Conservation (phyloP, 139 green algal species). For the Coelastrella sp. region DNA sequence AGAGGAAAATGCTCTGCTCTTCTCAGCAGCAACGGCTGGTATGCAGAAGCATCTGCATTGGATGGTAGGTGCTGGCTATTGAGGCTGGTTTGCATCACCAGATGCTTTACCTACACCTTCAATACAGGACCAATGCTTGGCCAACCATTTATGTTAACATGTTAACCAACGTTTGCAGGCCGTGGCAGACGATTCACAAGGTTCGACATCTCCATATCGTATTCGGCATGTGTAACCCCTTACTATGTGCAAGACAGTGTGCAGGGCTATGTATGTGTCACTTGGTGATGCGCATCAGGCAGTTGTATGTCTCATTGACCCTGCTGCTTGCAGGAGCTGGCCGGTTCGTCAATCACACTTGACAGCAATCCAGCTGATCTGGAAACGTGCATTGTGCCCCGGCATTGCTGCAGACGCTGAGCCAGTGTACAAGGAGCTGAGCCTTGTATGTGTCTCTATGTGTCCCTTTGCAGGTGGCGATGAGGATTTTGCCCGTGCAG, state of each 20-base stretch:
- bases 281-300: neutral
- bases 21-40: neutral
- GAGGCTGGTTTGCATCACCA: neutral
- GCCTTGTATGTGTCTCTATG: neutral
- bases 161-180: no score
- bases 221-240: no score
- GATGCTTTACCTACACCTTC: no score
- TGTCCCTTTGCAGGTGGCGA: constrained; percentile 46
- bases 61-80: neutral
- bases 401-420: neutral
- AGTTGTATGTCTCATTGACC: neutral
- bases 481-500: constrained; percentile 71
- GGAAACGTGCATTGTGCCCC: neutral
- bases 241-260: no score
- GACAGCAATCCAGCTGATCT: constrained; percentile 1
- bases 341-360: neutral
- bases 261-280: neutral
- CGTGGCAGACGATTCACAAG: no score
- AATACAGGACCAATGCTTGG: no score
- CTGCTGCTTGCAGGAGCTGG: neutral
- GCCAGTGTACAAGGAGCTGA: no score
- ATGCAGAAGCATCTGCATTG: neutral
- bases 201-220: no score
- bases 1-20: constrained; percentile 4
- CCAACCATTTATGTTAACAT: no score